A percentile compares a stretch with the other conserved stretches of the same genome.
These are phyloP conservation scores for Solanum stenotomum DNA, from an alignment of 257 asterid species.

Conservation along the genomic window DNA sequence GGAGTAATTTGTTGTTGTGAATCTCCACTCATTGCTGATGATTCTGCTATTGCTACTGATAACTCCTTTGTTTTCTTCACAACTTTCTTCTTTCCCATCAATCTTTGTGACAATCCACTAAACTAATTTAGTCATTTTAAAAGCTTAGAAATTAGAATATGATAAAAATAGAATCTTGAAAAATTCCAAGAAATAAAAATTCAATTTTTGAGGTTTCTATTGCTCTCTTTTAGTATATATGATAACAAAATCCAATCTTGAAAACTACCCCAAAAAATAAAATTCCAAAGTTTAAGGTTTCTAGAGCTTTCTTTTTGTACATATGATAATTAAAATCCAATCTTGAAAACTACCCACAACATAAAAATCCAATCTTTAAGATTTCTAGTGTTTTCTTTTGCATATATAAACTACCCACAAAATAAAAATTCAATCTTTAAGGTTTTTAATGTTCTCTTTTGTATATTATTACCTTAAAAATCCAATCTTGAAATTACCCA, in stretches of 20 bases:
- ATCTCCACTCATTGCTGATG: constrained; percentile 33
- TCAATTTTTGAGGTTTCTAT: background rate
- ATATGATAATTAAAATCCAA: background rate
- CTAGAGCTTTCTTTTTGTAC: background rate
- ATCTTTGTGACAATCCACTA: background rate
- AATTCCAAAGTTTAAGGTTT: background rate
- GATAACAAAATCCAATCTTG: background rate
- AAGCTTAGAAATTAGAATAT: background rate
- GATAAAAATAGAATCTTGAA: background rate
- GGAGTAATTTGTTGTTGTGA: constrained; percentile 20
- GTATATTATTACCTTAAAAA: background rate
- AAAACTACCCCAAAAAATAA: background rate
- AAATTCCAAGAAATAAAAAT: background rate
- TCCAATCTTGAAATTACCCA: background rate
- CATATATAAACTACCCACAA: background rate
- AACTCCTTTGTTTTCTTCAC: constrained; percentile 42
- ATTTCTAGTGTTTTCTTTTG: background rate
- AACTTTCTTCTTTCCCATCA: constrained; percentile 42
- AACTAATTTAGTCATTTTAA: background rate
- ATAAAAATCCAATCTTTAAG: background rate
- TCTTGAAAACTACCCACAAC: no score
- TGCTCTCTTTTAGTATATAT: background rate
- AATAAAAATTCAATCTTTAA: background rate
- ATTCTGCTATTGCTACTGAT: constrained; percentile 42
- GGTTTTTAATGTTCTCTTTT: background rate